A percentile compares a stretch with the other conserved stretches of the same genome.
Conservation (phyloP, 306 rosid species). For the Rosa rugosa region DNA sequence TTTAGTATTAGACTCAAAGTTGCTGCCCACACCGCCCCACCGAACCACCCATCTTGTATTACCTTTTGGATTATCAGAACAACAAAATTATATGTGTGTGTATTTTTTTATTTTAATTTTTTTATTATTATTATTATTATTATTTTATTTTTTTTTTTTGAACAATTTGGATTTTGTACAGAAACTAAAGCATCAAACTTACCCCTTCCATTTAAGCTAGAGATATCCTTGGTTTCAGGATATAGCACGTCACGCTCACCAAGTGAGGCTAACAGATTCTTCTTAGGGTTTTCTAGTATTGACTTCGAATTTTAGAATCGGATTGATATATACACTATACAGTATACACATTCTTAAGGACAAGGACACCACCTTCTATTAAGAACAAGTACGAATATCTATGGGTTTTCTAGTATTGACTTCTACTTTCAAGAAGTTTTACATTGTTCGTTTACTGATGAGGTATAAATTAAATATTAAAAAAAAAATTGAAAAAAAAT, state of each 20-base stretch:
- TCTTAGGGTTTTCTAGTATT: background rate
- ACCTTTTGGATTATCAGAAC: background rate
- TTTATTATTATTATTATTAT: no score
- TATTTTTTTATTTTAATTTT: no score
- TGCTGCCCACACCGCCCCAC: conserved; percentile 2
- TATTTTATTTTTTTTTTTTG: no score
- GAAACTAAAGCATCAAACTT: background rate
- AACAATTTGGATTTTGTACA: background rate
- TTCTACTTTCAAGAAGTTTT: background rate
- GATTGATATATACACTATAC: background rate
- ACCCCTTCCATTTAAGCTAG: background rate
- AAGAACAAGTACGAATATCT: background rate
- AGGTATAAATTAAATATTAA: no score
- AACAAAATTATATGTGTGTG: no score
- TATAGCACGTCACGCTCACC: no score
- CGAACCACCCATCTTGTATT: background rate
- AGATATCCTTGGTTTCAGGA: background rate
- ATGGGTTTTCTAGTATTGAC: background rate
- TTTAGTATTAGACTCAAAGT: background rate
- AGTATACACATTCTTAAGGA: background rate
- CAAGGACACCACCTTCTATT: background rate
- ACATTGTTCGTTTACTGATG: background rate
- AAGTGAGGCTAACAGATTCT: background rate
- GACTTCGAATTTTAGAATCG: background rate
- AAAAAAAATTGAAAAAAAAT: no score